Base-by-base conservation (phyloP, 106 monocot genomes). In the Dioscorea alata region DNA sequence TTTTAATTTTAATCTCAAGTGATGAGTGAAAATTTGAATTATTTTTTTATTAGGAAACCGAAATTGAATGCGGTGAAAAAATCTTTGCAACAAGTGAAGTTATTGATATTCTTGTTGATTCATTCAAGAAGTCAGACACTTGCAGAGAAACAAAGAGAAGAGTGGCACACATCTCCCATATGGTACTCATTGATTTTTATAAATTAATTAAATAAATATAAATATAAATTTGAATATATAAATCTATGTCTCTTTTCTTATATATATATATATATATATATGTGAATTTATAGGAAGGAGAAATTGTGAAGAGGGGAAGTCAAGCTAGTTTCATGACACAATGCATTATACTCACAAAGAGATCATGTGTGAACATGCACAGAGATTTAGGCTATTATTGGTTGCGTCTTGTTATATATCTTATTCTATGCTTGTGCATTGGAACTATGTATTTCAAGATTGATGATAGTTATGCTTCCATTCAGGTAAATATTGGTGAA, bases 351-450 rank as follows among this genome's bases (percentile, higher is more conserved):
- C 79, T 79, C 50, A 69, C 74, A 2, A 68, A 61, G 22, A 61
- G 74, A 59, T 79, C 79, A 4, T 79, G 49, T 53, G 56, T 69
- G 14, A 80, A 80, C 65, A 74, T 74, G 79, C 59, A 60, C 50
- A 67, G 81, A 63, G 81, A 81, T 54, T 31, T 66, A 4, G 75
- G 81, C 15, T 81, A 81, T 19, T 81, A 81, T 16, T 81, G 79
- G 79, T 58, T 80, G 21, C 69, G 74, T 6, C 34, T 80, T 4
- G 59, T 20, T 22, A 70, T 80, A 13, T 80, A 74, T 34, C 4
- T 51, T 4, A 1, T 18, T 6, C 13, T 80, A 8, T 80, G 79
- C 25, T 24, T 80, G 4, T 63, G 80, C 32, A 48, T 81, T 6
- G 80, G 75, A 6, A 81, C 75, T 21, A 54, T 75, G 1, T 80